Evolutionary conservation across 192 early-diverging fungal species (phyloP).

Genomic region (Coemansia sp.): DNA sequence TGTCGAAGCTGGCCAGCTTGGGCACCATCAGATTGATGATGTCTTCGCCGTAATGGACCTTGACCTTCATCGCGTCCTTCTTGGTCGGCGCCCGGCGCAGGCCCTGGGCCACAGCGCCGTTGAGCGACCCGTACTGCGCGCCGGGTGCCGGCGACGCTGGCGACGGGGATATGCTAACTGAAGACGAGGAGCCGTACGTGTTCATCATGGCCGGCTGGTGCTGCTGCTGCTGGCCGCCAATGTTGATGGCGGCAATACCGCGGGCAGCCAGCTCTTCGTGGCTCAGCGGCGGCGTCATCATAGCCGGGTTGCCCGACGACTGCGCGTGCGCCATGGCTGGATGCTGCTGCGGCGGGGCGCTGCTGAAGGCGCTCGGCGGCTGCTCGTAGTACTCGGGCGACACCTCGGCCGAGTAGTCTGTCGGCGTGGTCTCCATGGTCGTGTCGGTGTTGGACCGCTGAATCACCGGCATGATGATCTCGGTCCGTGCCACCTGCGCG

Average conservation of each 20-base stretch:
- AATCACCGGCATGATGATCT: slow-evolving; percentile 40
- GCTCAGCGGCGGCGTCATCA: slow-evolving; percentile 44
- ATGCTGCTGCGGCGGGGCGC: slow-evolving; percentile 18
- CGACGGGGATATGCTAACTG: slow-evolving; percentile 25
- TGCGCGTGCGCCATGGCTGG: slow-evolving; percentile 24
- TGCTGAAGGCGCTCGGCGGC: slow-evolving; percentile 1
- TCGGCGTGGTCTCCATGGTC: slow-evolving; percentile 8
- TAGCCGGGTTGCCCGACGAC: slow-evolving; percentile 15
- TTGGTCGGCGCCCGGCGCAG: slow-evolving; percentile 46
- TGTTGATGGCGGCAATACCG: slow-evolving; percentile 31
- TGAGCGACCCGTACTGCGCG: slow-evolving; percentile 26
- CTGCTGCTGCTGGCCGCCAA: slow-evolving; percentile 6
- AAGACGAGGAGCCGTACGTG: slow-evolving; percentile 14
- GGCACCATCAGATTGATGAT: slow-evolving; percentile 48
- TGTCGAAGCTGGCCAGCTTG: slow-evolving; percentile 35
- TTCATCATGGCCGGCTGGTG: not conserved
- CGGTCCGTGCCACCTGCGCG: slow-evolving; percentile 36
- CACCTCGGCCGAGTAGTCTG: slow-evolving; percentile 9
- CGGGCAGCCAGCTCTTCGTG: slow-evolving; percentile 38
- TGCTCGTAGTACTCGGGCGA: slow-evolving; percentile 25
- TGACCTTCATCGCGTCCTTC: slow-evolving; percentile 51
- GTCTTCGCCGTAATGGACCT: slow-evolving; percentile 45
- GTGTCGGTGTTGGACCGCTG: slow-evolving; percentile 29
- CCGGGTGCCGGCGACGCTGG: slow-evolving; percentile 14
- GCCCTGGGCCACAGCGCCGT: slow-evolving; percentile 5